Evolutionary conservation across 805 yeast genomes (phyloP), one percentile per base, ranked within the genome.

Genomic region (Candida incommunis): DNA sequence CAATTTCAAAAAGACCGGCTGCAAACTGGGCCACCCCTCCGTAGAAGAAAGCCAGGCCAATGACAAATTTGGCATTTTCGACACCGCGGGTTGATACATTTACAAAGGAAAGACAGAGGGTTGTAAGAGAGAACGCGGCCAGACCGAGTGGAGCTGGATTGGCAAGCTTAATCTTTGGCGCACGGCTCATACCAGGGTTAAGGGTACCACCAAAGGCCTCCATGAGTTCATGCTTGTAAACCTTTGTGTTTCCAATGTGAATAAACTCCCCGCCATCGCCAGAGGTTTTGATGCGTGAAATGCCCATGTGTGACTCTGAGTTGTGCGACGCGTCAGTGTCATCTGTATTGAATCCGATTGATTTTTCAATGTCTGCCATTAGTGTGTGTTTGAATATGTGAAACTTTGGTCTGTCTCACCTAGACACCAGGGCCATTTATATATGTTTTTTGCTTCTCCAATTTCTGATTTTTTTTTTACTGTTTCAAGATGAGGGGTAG

Each of bases 201-300:
- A 82, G 65, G 18, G 82, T 71, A 78, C 95, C 95, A 61, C 94
- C 95, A 44, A 61, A 62, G 27, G 67, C 67, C n/a, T 48, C 51
- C 41, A 60, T 40, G 31, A 62, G 53, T 27, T 62, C 67, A 44
- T 69, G 60, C 53, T 71, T 74, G 45, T 75, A 68, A 49, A 80
- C 85, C 60, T 74, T 78, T 50, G 80, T 78, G 54, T 77, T 71
- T 3, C 95, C 95, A 51, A 85, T 74, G 50, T 68, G 75, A 46
- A 85, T 69, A 57, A 75, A 78, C 41, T 80, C 81, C 37, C 77
- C 77, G 53, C 78, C 53, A 23, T 22, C 37, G n/a, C 37, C 37
- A 9, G 37, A 31, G 37, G 37, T 31, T 7, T 11, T 16, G 37
- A 31, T 16, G 20, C 37, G 37, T 11, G 37, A 11, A 7, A 31